phyloP scores from a whole-genome alignment of 495 filamentous ascomycete genomes.

The Daldinia bambusicola region DNA sequence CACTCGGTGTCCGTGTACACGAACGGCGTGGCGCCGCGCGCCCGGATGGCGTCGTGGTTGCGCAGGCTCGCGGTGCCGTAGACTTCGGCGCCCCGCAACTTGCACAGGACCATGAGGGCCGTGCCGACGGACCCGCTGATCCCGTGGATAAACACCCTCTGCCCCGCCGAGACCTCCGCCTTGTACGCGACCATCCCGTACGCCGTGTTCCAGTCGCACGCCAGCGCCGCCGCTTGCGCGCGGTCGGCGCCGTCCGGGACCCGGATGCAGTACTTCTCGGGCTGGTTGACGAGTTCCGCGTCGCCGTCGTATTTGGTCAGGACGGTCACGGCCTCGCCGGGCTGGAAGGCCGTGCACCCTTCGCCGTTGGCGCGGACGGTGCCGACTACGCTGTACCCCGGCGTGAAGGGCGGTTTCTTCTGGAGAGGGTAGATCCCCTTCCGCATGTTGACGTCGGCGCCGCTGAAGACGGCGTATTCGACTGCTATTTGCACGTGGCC shows the following conservation, averaged over 20 bases:
- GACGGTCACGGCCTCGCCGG: constrained; percentile 51
- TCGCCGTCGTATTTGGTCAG: constrained; percentile 56
- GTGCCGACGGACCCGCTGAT: constrained; percentile 57
- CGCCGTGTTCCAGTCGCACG: constrained; percentile 55
- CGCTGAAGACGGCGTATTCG: constrained; percentile 55
- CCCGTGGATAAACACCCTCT: constrained; percentile 58
- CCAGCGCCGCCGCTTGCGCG: constrained; percentile 47
- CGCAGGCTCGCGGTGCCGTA: constrained; percentile 55
- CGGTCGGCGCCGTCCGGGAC: constrained; percentile 52
- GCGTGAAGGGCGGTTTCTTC: constrained; percentile 53
- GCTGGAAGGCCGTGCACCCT: constrained; percentile 40
- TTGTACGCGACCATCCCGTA: constrained; percentile 54
- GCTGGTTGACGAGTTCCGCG: constrained; percentile 52
- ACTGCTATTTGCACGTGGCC: constrained; percentile 55
- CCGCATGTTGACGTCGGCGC: constrained; percentile 58
- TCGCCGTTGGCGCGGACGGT: constrained; percentile 46
- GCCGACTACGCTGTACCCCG: constrained; percentile 56
- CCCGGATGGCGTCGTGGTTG: constrained; percentile 51
- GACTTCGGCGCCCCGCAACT: constrained; percentile 51
- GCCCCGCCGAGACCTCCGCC: constrained; percentile 51
- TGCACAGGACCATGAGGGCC: constrained; percentile 49
- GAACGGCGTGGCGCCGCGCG: constrained; percentile 49
- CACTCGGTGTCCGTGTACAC: constrained; percentile 58
- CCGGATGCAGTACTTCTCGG: constrained; percentile 52
- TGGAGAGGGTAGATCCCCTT: constrained; percentile 54